Evolutionary conservation across 1,284 basidiomycete species (phyloP), one percentile per base, ranked within the genome.

Genomic region (Wallemia mellicola): DNA sequence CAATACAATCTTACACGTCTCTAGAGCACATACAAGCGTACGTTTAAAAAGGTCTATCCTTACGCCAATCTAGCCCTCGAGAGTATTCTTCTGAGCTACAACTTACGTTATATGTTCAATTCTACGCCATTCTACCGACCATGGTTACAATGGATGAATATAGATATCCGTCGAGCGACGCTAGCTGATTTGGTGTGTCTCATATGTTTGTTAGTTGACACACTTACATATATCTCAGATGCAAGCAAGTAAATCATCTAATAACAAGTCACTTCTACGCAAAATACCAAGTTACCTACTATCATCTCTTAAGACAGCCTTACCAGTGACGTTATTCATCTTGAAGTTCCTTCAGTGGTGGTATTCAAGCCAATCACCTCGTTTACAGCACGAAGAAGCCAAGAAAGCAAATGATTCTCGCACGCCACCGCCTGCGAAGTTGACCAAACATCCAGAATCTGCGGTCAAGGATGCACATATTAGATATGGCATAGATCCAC

Each of bases 341-440:
- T 77, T 99, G 74, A 95, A 94, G 71, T 92, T 98, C 70, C 75
- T 95, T 28, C 89, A 98, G 71, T 99, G 94, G 91, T 98, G 94
- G 91, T 98, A 96, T 70, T 92, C 88, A 19, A 86, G 91, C 9
- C 78, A 79, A 27, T 95, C 91, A 1, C 91, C n/a, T 77, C 82
- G 63, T 75, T 79, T 60, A 75, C 78, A 55, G 67, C 82, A 60
- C 74, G 78, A 26, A 71, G 75, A 38, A 75, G 61, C 61, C 27
- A 61, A 61, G 79, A 25, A 78, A 77, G 56, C 74, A 74, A 62
- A 79, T 77, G 70, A 68, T 24, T 82, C 80, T 22, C 74, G 77
- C 0, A 76, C 88, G 30, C 80, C 83, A 61, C 82, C 83, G 19
- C 83, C 85, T 33, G 74, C 74, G 61, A 76, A 86, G 63, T 76